phyloP scores from a whole-genome alignment of 163 green algal species.

The Coccomyxa subellipsoidea region DNA sequence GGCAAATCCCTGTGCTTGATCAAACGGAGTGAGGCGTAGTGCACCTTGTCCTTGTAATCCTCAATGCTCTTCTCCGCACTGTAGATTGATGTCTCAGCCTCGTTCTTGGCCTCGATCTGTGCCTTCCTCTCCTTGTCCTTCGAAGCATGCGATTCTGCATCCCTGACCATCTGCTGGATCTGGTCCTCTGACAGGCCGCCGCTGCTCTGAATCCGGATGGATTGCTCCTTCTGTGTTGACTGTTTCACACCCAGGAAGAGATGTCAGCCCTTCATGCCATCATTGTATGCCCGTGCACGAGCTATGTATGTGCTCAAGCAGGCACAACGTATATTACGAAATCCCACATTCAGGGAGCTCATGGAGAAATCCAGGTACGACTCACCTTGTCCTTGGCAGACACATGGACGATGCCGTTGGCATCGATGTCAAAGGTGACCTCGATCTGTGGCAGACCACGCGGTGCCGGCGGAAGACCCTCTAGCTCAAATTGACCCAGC shows the following conservation, averaged over 20 bases:
- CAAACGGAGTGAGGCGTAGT: not conserved
- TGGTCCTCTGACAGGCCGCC: conserved; percentile 89
- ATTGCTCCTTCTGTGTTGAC: conserved; percentile 96
- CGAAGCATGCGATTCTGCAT: conserved; percentile 80
- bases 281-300: too few relatives aligned
- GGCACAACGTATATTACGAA: too few relatives aligned
- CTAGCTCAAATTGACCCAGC: conserved; percentile 90
- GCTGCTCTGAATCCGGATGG: conserved; percentile 88
- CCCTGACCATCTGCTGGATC: conserved; percentile 95
- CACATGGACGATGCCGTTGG: conserved; percentile 94
- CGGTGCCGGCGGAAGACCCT: conserved; percentile 83
- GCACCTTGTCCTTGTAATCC: conserved; percentile 85
- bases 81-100: conserved; percentile 93
- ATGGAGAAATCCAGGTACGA: too few relatives aligned
- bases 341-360: too few relatives aligned
- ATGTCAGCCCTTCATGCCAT: too few relatives aligned
- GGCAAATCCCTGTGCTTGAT: not conserved
- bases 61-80: conserved; percentile 79
- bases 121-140: conserved; percentile 89
- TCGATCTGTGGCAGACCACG: conserved; percentile 87
- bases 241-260: too few relatives aligned
- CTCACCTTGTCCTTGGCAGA: conserved; percentile 84
- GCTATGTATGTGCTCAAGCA: too few relatives aligned
- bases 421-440: conserved; percentile 96
- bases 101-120: conserved; percentile 93